phyloP scores from a whole-genome alignment of 192 early-diverging fungal genomes.

The Coemansia sp. region DNA sequence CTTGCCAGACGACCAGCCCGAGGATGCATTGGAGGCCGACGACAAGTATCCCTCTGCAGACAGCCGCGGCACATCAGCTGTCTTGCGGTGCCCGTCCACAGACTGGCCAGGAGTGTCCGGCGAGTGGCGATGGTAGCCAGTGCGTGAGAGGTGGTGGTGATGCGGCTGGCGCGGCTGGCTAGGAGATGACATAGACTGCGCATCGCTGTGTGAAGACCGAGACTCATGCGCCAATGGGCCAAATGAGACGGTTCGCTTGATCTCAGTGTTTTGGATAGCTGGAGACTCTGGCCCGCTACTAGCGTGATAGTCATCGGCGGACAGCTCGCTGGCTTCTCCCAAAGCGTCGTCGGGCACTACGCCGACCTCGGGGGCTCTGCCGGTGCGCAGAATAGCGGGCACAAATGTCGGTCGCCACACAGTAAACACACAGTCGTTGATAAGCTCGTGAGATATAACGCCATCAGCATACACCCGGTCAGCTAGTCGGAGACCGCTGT shows the following conservation, averaged over 20 bases:
- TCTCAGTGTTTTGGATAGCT: neutral
- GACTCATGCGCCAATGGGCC: constrained; percentile 7
- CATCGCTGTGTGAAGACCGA: neutral
- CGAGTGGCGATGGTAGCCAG: neutral
- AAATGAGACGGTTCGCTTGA: constrained; percentile 10
- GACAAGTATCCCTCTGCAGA: constrained; percentile 30
- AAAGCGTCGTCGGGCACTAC: neutral
- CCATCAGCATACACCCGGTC: constrained; percentile 55
- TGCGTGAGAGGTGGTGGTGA: neutral
- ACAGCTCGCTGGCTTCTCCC: constrained; percentile 15
- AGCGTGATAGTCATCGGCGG: constrained; percentile 8
- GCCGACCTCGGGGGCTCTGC: constrained; percentile 3
- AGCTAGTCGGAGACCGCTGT: constrained; percentile 48
- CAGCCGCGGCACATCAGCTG: constrained; percentile 7
- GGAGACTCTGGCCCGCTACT: constrained; percentile 5
- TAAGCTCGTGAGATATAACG: constrained; percentile 44
- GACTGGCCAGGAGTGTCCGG: neutral
- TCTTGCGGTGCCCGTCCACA: neutral
- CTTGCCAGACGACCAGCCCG: constrained; percentile 9
- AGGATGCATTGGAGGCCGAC: constrained; percentile 30
- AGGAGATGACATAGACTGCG: neutral
- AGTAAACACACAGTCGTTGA: constrained; percentile 52
- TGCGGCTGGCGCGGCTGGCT: neutral
- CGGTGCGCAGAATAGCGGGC: constrained; percentile 26
- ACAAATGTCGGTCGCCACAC: constrained; percentile 54